Percentiles rank a stretch among this genome's conserved stretches.
Evolutionary conservation across 2,329 filamentous ascomycete genomes (phyloP).

Genomic region (Cercospora janseana): DNA sequence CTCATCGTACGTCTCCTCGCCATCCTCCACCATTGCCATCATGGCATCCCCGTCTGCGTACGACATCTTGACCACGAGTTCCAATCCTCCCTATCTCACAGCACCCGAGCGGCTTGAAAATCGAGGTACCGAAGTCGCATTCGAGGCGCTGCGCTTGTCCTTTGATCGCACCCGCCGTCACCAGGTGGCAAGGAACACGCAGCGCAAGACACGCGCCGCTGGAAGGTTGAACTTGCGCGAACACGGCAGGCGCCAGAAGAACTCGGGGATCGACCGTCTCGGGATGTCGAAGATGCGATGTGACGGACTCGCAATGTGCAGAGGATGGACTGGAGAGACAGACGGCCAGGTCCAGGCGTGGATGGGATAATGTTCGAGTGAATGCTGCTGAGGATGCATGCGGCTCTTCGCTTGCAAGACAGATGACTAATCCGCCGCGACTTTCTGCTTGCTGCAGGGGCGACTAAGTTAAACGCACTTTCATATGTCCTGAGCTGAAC

Average conservation of each 20-base stretch:
- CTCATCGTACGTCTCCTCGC: conserved; percentile 28
- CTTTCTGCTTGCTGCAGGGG: neutral
- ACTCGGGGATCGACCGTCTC: neutral
- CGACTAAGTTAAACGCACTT: neutral
- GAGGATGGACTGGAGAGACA: neutral
- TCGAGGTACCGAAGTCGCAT: neutral
- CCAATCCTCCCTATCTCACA: neutral
- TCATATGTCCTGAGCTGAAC: neutral
- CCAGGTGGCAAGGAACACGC: conserved; percentile 24
- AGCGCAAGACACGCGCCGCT: conserved; percentile 24
- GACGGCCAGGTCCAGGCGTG: neutral
- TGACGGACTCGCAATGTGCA: too few species aligned
- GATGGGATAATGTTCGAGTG: neutral
- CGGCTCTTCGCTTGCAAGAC: conserved; percentile 5
- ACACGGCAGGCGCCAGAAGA: too few species aligned
- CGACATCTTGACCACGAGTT: conserved; percentile 17
- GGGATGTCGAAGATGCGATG: too few species aligned
- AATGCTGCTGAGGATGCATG: conserved; percentile 9
- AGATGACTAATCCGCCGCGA: too few species aligned
- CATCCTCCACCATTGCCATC: conserved; percentile 25
- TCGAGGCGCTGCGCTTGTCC: conserved; percentile 8
- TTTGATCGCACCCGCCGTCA: conserved; percentile 8
- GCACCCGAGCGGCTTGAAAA: too few species aligned
- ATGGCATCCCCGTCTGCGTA: conserved; percentile 29
- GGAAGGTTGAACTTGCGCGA: neutral